Evolutionary conservation across 2,329 filamentous ascomycete genomes (phyloP).

Genomic region (Fusarium mangiferae): DNA sequence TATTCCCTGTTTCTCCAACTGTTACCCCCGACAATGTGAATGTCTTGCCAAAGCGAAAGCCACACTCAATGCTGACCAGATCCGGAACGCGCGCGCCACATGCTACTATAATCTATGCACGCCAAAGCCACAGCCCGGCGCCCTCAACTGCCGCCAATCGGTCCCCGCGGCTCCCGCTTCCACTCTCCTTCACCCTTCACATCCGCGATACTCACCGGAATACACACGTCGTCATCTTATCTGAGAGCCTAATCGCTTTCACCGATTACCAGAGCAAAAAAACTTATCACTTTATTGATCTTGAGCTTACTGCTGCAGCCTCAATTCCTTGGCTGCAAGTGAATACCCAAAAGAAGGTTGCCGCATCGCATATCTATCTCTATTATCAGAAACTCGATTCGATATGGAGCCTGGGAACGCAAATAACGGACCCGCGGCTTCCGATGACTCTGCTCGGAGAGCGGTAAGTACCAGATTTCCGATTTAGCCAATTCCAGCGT

Average conservation of each 20-base stretch:
- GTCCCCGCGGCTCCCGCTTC: conserved; percentile 29
- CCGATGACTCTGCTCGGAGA: conserved; percentile 51
- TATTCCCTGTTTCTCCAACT: background rate
- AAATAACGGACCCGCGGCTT: conserved; percentile 44
- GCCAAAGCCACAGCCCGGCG: conserved; percentile 25
- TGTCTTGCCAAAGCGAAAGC: background rate
- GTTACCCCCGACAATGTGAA: background rate
- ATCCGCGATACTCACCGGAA: background rate
- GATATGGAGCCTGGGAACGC: conserved; percentile 33
- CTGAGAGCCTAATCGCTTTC: background rate
- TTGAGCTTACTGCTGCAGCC: background rate
- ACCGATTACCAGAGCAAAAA: background rate
- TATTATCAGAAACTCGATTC: background rate
- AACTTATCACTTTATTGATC: background rate
- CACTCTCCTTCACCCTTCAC: conserved; percentile 1
- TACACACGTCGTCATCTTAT: conserved; percentile 1
- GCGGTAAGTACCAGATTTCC: conserved; percentile 48
- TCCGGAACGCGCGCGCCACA: conserved; percentile 9
- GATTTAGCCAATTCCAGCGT: conserved; percentile 8
- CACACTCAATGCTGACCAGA: background rate
- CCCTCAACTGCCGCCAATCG: conserved; percentile 4
- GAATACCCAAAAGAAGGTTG: background rate
- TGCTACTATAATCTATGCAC: background rate
- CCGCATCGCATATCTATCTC: background rate
- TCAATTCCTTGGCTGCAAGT: background rate